Evolutionary conservation across 805 yeast species (phyloP), one percentile per base, ranked within the genome.

Genomic region (Wickerhamomyces kurtzmanii): DNA sequence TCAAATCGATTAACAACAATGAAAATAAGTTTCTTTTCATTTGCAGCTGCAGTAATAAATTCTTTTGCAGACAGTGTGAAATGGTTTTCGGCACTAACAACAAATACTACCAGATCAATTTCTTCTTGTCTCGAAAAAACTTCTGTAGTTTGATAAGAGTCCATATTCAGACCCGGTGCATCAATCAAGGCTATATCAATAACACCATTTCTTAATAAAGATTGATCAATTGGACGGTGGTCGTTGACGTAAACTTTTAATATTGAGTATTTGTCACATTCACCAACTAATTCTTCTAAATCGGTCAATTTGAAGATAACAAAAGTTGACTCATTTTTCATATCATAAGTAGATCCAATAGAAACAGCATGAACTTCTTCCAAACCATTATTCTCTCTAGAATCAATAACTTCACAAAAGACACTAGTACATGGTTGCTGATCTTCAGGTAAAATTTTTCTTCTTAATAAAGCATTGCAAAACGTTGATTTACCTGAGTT

Each of bases 391-490:
- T 89, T 89, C 24, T 75, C 82, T 13, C 73, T 59, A 8, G 86
- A 84, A 51, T 91, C 96, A 17, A 83, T 61, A 6, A 93, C 89
- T 54, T 93, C 98, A 50, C 96, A 87, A 45, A 93, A 93, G 0
- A 91, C 96, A 36, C 83, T 77, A 1, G 99, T 91, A 45, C 96
- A 86, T 3, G 99, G 99, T 49, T 91, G 94, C 47, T 91, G 98
- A 53, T 91, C 99, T 45, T 82, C 94, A 0, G 99, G 98, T 26
- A 91, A 56, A 3, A 91, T 55, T 27, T 73, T 70, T 28, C 91
- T 67, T 39, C 87, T 65, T 33, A 91, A 57, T 22, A 91, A 59
- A 1, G 96, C 89, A 48, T 91, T 91, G 54, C 98, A 91, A 43
- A 91, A 85, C 2, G 95, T 82, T 1, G 96, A 85, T 47, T 91